Base-by-base conservation (phyloP, 202 grass and related monocot species). In the Elaeis oleifera region DNA sequence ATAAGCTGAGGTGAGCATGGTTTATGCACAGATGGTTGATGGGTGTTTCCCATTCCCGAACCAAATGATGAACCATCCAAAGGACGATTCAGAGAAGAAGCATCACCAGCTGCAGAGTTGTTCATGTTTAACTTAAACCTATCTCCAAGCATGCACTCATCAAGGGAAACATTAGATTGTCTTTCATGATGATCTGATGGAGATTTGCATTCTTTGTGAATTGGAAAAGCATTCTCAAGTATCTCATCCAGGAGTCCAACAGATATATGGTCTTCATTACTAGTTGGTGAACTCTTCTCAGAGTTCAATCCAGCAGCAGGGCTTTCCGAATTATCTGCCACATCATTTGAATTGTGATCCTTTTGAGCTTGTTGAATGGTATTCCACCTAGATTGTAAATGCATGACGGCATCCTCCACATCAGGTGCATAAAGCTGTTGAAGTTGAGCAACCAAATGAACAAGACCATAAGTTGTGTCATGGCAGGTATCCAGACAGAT, bases 331-430 rank as follows among this genome's bases (percentile, higher is more conserved):
- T 72, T 82, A 58, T 83, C 64, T 61, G 70, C 82, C 58, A 59
- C 62, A 64, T 83, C 76, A 82, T 49, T 36, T 31, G 53, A 27
- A 39, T 75, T 64, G 52, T 76, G 65, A 63, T 84, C 77, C 57
- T 72, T 78, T 50, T 84, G 79, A 62, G 73, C 79, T 51, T 69
- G 65, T 72, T 92, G 77, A 69, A 84, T 72, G 74, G 59, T 92
- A 86, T 92, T 92, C 94, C 94, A 99, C 72, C 94, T 99, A 66
- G 88, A 99, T 65, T 99, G 94, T 49, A 99, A 79, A 89, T 99
- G 94, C 51, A 74, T 71, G 69, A 99, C 49, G 76, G 88, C 82
- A 74, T 92, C 88, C 58, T 70, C 63, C 80, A 92, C 84, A 85
- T 99, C 94, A 5, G 82, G 94, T 61, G 88, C 77, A 75, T 99